These are phyloP conservation scores for Monosporozyma aquatica DNA, from an alignment of 805 yeast genomes.

Conservation along the genomic window DNA sequence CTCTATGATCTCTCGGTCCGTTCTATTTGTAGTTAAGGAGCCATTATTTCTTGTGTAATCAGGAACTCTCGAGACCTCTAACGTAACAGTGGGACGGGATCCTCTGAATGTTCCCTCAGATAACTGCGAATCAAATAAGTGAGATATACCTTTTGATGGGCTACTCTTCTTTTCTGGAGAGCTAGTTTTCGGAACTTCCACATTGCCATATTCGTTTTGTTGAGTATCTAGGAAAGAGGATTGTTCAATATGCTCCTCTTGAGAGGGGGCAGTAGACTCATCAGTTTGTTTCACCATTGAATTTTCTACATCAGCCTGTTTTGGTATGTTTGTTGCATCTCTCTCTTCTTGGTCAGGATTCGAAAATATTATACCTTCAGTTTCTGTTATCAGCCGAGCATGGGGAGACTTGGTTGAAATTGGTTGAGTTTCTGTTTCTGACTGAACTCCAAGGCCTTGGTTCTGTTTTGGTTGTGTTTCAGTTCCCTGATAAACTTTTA, in stretches of 20 bases:
- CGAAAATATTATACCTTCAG: background rate
- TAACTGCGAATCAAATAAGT: background rate
- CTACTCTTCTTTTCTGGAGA: conserved; percentile 12
- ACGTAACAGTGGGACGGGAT: background rate
- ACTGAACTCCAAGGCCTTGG: background rate
- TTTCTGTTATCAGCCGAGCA: background rate
- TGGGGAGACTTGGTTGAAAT: background rate
- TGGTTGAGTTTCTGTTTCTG: background rate
- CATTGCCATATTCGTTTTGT: background rate
- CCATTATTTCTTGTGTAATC: background rate
- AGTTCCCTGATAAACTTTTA: too few species aligned
- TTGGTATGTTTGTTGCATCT: background rate
- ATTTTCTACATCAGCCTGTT: background rate
- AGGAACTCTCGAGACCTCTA: conserved; percentile 1
- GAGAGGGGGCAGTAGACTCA: background rate
- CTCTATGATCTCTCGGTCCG: background rate
- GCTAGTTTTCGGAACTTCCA: conserved; percentile 17
- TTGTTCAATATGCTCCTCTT: background rate
- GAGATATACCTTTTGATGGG: background rate
- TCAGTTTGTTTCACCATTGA: background rate
- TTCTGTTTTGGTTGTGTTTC: background rate
- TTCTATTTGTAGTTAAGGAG: background rate
- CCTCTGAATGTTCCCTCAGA: background rate
- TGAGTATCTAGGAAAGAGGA: background rate
- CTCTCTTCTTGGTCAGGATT: background rate